A percentile compares a stretch with the other conserved stretches of the same genome.
These are phyloP conservation scores for Fistulinella staudtii DNA, from an alignment of 1,284 basidiomycete species.

Conservation along the genomic window DNA sequence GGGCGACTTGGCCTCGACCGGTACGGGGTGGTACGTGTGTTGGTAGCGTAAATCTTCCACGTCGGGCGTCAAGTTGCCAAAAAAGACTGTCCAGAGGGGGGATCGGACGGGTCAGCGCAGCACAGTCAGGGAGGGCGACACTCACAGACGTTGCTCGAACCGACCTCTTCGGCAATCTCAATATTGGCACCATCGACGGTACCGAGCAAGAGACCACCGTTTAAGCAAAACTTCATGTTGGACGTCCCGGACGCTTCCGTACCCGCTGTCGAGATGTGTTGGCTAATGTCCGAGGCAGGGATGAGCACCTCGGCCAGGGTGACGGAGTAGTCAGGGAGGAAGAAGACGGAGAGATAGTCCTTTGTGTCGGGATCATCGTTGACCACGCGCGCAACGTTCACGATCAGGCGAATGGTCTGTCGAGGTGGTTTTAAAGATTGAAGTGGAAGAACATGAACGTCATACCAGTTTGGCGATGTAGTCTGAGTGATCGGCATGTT, in stretches of 20 bases:
- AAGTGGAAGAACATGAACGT: conserved; percentile 2
- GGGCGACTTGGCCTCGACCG: conserved; percentile 78
- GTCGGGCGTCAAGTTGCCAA: conserved; percentile 74
- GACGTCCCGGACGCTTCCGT: conserved; percentile 87
- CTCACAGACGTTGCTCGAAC: conserved; percentile 68
- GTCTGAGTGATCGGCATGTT: conserved; percentile 38
- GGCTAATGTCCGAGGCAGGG: conserved; percentile 86
- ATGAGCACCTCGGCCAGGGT: conserved; percentile 89
- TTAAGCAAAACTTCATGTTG: conserved; percentile 92
- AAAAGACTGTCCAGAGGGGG: conserved; percentile 84
- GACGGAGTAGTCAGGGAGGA: conserved; percentile 86
- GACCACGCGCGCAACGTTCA: conserved; percentile 82
- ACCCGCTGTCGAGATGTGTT: conserved; percentile 93
- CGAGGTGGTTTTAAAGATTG: conserved; percentile 4
- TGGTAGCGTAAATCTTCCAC: conserved; percentile 83
- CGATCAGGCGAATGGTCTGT: conserved; percentile 86
- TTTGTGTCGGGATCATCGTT: conserved; percentile 86
- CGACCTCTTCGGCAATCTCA: conserved; percentile 90
- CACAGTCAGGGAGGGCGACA: neutral
- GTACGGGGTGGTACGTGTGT: conserved; percentile 76
- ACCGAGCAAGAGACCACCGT: conserved; percentile 81
- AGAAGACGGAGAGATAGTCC: conserved; percentile 77
- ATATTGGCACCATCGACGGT: conserved; percentile 93
- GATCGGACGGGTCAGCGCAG: too few species aligned
- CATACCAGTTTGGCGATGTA: conserved; percentile 74